Percentiles rank a stretch among this genome's conserved stretches.
These are phyloP conservation scores for Asclepias syriaca DNA, from an alignment of 257 asterid species.

Conservation along the genomic window DNA sequence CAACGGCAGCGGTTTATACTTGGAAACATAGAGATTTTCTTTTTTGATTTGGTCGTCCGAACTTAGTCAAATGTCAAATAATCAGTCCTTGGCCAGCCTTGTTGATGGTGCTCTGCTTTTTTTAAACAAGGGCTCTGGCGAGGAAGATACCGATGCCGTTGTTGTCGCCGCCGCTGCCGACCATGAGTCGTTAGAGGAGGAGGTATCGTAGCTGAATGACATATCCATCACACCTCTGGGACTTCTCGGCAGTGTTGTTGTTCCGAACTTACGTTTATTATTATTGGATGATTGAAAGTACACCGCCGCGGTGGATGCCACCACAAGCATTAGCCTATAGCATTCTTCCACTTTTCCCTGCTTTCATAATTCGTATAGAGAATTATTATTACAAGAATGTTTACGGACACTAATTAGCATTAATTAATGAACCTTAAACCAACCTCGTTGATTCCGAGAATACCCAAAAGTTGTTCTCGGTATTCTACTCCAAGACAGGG, in stretches of 20 bases:
- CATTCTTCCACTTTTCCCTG: constrained; percentile 69
- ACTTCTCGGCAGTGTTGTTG: constrained; percentile 46
- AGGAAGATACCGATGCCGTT: constrained; percentile 41
- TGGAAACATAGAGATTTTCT: too few species aligned
- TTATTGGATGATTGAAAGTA: constrained; percentile 25
- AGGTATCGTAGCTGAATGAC: constrained; percentile 51
- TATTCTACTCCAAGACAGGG: constrained; percentile 48
- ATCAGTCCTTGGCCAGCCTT: background rate
- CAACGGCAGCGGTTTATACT: too few species aligned
- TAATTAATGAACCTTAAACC: background rate
- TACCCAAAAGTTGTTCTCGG: constrained; percentile 49
- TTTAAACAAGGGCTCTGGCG: constrained; percentile 67
- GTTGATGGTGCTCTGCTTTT: constrained; percentile 26
- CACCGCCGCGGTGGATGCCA: constrained; percentile 35
- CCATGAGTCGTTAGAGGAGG: constrained; percentile 39
- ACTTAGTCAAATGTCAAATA: too few species aligned
- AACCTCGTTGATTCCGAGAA: constrained; percentile 77
- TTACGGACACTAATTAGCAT: background rate
- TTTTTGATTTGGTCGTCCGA: too few species aligned
- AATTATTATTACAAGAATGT: background rate
- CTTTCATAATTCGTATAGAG: constrained; percentile 6
- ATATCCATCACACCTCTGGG: constrained; percentile 69
- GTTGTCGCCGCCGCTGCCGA: constrained; percentile 27
- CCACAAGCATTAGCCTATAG: constrained; percentile 47
- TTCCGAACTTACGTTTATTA: constrained; percentile 49